Percentiles rank a stretch among this genome's conserved stretches.
Conservation (phyloP, 2,329 filamentous ascomycete species). For the Zymoseptoria tritici region DNA sequence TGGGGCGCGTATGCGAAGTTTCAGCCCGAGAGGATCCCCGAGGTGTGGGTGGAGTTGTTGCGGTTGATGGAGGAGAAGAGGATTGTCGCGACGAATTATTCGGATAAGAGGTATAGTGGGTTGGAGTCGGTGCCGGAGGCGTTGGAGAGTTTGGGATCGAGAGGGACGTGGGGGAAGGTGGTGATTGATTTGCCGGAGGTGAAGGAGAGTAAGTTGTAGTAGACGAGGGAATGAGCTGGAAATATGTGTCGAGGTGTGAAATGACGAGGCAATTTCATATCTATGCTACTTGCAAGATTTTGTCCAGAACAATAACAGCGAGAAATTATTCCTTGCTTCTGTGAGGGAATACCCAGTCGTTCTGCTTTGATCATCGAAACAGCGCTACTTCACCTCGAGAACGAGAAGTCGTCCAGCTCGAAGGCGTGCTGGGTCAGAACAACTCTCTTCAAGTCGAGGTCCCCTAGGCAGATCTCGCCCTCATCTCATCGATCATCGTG, state of each 20-base stretch:
- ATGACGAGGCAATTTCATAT: too few relatives aligned
- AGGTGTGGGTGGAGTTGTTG: slow-evolving; percentile 78
- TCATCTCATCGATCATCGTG: slow-evolving; percentile 2
- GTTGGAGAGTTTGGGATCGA: slow-evolving; percentile 65
- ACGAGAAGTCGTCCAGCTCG: too few relatives aligned
- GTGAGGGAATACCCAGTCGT: too few relatives aligned
- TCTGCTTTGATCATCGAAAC: too few relatives aligned
- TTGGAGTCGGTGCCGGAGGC: slow-evolving; percentile 72
- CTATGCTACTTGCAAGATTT: too few relatives aligned
- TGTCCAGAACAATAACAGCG: too few relatives aligned
- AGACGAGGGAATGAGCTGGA: too few relatives aligned
- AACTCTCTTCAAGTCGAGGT: too few relatives aligned
- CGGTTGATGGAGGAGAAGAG: slow-evolving; percentile 69
- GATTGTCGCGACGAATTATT: slow-evolving; percentile 74
- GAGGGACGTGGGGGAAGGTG: slow-evolving; percentile 94
- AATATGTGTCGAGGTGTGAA: too few relatives aligned
- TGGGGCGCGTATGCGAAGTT: slow-evolving; percentile 79
- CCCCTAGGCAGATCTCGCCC: not conserved
- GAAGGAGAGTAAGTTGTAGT: slow-evolving; percentile 37
- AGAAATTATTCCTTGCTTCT: too few relatives aligned
- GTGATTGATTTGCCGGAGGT: slow-evolving; percentile 76
- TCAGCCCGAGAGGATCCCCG: slow-evolving; percentile 61
- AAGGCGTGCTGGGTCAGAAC: too few relatives aligned
- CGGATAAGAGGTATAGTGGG: slow-evolving; percentile 73
- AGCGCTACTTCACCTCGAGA: too few relatives aligned